A percentile compares a stretch with the other conserved stretches of the same genome.
Evolutionary conservation across 306 rosid genomes (phyloP).

Genomic region (Lagenaria siceraria): DNA sequence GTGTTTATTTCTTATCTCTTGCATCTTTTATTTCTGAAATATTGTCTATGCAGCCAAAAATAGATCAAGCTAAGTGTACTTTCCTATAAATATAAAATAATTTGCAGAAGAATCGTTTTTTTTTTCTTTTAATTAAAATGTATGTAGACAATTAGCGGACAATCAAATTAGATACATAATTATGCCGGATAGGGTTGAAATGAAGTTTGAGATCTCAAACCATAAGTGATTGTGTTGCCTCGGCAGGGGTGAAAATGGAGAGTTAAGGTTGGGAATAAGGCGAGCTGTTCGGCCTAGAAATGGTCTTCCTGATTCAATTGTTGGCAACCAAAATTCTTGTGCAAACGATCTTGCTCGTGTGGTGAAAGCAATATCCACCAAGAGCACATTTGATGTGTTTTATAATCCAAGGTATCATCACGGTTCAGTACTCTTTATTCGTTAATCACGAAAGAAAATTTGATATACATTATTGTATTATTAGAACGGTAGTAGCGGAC

Average conservation of each 20-base stretch:
- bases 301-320: constrained; percentile 75
- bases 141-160: not conserved
- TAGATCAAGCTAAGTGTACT: not conserved
- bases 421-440: not conserved
- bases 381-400: constrained; percentile 83
- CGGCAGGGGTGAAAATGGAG: constrained; percentile 89
- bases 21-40: not conserved
- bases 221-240: constrained; percentile 14
- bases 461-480: not conserved
- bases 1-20: not conserved
- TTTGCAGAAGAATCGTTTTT: not conserved
- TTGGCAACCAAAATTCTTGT: constrained; percentile 54
- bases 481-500: not conserved
- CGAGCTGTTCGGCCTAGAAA: constrained; percentile 79
- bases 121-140: not conserved
- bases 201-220: not conserved
- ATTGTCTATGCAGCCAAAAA: not conserved
- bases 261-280: constrained; percentile 84
- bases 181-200: not conserved
- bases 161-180: not conserved
- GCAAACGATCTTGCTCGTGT: constrained; percentile 54
- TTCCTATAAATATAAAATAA: not conserved
- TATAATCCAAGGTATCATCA: constrained; percentile 77
- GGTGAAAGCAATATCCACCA: constrained; percentile 71
- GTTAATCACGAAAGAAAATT: not conserved